phyloP scores from a whole-genome alignment of 2,329 filamentous ascomycete species.

The Fusarium longipes region DNA sequence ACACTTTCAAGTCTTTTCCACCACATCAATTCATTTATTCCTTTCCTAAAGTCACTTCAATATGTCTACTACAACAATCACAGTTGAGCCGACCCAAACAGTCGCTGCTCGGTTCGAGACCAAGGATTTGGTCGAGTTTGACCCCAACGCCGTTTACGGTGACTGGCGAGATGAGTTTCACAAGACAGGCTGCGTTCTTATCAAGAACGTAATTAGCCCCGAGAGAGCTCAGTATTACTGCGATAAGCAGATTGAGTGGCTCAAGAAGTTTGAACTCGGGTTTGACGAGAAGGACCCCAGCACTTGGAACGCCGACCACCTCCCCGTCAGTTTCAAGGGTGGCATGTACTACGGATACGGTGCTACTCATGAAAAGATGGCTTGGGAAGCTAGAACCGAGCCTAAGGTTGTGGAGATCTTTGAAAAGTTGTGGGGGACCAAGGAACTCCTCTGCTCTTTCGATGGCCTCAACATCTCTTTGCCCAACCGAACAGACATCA shows the following conservation, averaged over 20 bases:
- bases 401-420: conserved; percentile 59
- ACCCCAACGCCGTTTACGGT: conserved; percentile 33
- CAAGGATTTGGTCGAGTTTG: conserved; percentile 40
- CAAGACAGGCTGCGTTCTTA: conserved; percentile 40
- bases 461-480: conserved; percentile 54
- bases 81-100: conserved; percentile 32
- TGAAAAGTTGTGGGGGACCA: conserved; percentile 57
- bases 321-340: conserved; percentile 52
- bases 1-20: not conserved
- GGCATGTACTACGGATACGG: conserved; percentile 60
- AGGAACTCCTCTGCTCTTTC: conserved; percentile 62
- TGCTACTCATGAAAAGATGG: conserved; percentile 60
- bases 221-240: conserved; percentile 40
- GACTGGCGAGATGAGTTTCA: conserved; percentile 43
- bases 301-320: conserved; percentile 39
- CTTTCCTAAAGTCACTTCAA: not conserved
- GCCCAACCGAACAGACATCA: conserved; percentile 52
- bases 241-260: conserved; percentile 43
- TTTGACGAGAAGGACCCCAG: conserved; percentile 39
- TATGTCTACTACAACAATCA: conserved; percentile 27
- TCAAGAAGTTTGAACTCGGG: conserved; percentile 41
- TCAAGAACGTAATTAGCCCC: conserved; percentile 42
- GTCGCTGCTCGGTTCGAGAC: conserved; percentile 39
- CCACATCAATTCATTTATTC: not conserved
- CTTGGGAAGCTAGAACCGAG: conserved; percentile 61